Conservation (phyloP, 108 stramenopile genomes). For the Stephanodiscus minutulus region DNA sequence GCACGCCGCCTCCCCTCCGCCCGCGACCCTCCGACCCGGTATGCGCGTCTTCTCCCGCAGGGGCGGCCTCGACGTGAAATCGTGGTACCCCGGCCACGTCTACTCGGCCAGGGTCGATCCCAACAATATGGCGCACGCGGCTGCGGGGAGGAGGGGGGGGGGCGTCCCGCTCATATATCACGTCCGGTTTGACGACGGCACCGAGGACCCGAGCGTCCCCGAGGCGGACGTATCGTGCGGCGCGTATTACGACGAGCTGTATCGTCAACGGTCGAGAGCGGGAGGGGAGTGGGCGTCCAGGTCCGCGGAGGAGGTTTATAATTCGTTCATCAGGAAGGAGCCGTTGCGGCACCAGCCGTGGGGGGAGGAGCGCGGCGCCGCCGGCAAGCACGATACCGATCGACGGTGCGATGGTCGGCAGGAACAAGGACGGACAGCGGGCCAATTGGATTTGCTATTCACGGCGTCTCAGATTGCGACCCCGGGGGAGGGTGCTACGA, state of each 20-base stretch:
- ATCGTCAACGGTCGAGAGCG: neutral
- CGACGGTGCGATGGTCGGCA: neutral
- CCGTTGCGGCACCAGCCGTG: neutral
- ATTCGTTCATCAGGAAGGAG: conserved; percentile 2
- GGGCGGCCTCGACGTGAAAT: neutral
- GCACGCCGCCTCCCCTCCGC: neutral
- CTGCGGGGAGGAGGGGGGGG: too few species aligned
- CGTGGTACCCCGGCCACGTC: conserved; percentile 18
- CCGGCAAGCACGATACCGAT: neutral
- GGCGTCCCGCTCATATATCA: conserved; percentile 27
- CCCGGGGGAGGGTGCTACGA: too few species aligned
- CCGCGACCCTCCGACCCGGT: conserved; percentile 12
- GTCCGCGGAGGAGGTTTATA: conserved; percentile 21
- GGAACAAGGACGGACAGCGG: neutral
- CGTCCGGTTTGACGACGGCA: conserved; percentile 14
- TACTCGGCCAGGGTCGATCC: conserved; percentile 27
- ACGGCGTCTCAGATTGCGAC: conserved; percentile 29
- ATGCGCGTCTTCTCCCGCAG: conserved; percentile 35
- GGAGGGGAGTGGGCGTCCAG: neutral
- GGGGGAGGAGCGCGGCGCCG: neutral
- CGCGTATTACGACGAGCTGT: conserved; percentile 34
- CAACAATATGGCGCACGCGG: neutral
- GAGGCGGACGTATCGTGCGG: conserved; percentile 31
- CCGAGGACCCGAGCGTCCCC: conserved; percentile 18
- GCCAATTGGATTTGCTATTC: conserved; percentile 27